phyloP scores from a whole-genome alignment of 1,139 yeast species.

The Hemisphaericaspora xylanilytica region DNA sequence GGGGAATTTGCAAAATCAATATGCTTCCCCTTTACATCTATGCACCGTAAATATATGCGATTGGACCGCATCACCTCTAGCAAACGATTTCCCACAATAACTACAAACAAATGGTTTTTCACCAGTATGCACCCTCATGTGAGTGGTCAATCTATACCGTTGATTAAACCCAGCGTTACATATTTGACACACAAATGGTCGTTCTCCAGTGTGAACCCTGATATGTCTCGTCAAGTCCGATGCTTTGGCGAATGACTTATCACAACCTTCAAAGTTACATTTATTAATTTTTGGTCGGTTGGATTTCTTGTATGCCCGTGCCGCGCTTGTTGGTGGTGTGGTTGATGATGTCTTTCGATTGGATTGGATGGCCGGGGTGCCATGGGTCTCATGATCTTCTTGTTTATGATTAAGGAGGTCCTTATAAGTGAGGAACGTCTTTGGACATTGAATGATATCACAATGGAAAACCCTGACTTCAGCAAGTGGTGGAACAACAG shows the following conservation, averaged over 20 bases:
- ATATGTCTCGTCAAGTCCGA: slow-evolving; percentile 25
- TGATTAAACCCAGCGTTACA: slow-evolving; percentile 26
- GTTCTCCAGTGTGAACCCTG: slow-evolving; percentile 27
- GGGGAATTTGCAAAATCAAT: no score
- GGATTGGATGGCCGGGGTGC: background rate
- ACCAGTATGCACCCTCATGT: slow-evolving; percentile 26
- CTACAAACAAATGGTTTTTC: slow-evolving; percentile 27
- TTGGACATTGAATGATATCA: slow-evolving; percentile 14
- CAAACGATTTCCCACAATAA: slow-evolving; percentile 25
- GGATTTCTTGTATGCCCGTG: slow-evolving; percentile 12
- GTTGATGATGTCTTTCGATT: background rate
- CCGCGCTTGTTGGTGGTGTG: background rate
- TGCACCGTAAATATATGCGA: slow-evolving; percentile 23
- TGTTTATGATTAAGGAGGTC: slow-evolving; percentile 13
- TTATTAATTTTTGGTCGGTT: slow-evolving; percentile 17
- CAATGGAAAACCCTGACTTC: slow-evolving; percentile 18
- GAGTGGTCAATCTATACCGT: slow-evolving; percentile 27
- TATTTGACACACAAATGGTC: slow-evolving; percentile 23
- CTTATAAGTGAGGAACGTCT: slow-evolving; percentile 16
- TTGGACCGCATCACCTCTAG: slow-evolving; percentile 29
- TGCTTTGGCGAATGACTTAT: slow-evolving; percentile 20
- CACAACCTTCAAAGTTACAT: slow-evolving; percentile 19
- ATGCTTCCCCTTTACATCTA: slow-evolving; percentile 16
- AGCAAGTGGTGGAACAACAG: background rate
- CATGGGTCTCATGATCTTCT: slow-evolving; percentile 8